Conservation (phyloP, 1,139 yeast species). For the Eremothecium cymbalariae region DNA sequence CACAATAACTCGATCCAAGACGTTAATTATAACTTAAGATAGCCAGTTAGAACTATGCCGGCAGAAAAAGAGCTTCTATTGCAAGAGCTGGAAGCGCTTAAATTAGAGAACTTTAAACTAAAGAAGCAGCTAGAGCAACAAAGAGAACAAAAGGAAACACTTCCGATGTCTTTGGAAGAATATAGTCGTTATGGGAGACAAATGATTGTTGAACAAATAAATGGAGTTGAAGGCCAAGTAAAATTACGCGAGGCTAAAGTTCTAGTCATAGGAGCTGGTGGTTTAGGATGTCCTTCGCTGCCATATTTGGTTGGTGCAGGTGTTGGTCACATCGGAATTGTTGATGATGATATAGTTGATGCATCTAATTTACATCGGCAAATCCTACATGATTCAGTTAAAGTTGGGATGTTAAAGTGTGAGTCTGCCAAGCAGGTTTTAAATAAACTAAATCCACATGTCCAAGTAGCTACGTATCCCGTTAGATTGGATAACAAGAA, state of each 20-base stretch:
- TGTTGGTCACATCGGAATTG: conserved; percentile 73
- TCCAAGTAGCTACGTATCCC: conserved; percentile 46
- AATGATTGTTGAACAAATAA: conserved; percentile 67
- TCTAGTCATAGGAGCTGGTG: conserved; percentile 92
- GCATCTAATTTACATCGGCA: conserved; percentile 84
- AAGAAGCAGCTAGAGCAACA: conserved; percentile 14
- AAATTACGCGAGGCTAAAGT: conserved; percentile 49
- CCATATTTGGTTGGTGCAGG: conserved; percentile 86
- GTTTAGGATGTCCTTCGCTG: conserved; percentile 88
- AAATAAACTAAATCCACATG: conserved; percentile 55
- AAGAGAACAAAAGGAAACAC: conserved; percentile 3
- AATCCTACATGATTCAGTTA: conserved; percentile 60
- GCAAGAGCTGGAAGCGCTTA: conserved; percentile 21
- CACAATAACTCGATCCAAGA: not conserved
- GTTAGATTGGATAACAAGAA: conserved; percentile 47
- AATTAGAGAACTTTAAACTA: conserved; percentile 22
- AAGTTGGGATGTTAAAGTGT: conserved; percentile 65
- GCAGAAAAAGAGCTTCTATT: conserved; percentile 10
- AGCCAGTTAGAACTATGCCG: not conserved
- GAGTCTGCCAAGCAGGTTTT: conserved; percentile 62
- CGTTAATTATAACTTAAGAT: not conserved
- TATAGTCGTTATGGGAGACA: conserved; percentile 86
- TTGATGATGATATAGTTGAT: conserved; percentile 83
- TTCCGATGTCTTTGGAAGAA: conserved; percentile 44
- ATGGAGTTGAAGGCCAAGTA: conserved; percentile 44